These are phyloP conservation scores for Fraxinus platypoda DNA, from an alignment of 305 asterid species.

Conservation along the genomic window DNA sequence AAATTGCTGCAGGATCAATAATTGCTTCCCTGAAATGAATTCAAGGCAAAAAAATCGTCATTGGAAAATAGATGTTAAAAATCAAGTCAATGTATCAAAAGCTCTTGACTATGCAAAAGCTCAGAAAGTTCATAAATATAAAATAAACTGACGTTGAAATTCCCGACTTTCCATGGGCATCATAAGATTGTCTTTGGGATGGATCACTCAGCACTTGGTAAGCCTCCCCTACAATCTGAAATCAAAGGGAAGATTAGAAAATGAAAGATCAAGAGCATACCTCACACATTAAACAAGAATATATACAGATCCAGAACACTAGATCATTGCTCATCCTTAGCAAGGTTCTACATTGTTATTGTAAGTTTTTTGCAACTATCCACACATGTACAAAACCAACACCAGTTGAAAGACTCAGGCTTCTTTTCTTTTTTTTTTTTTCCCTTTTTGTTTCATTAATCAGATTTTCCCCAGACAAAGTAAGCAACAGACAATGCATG, in stretches of 20 bases:
- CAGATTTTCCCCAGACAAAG: too few species aligned
- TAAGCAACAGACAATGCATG: neutral
- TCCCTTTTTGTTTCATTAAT: too few species aligned
- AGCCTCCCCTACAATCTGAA: conserved; percentile 95
- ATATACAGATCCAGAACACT: neutral
- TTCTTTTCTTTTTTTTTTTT: too few species aligned
- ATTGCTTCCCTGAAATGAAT: conserved; percentile 74
- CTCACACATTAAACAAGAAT: conserved; percentile 19
- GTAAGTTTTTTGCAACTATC: neutral
- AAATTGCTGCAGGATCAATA: conserved; percentile 97
- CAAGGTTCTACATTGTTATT: neutral
- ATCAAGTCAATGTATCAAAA: conserved; percentile 1
- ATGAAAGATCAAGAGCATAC: conserved; percentile 22
- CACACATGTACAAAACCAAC: neutral
- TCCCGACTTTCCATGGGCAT: conserved; percentile 89
- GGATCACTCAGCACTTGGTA: conserved; percentile 97
- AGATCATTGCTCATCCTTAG: conserved; percentile 4
- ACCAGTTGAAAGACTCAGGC: neutral
- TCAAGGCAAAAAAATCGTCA: conserved; percentile 15
- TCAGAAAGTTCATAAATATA: conserved; percentile 10
- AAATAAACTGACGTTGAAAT: conserved; percentile 71
- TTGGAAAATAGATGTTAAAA: neutral
- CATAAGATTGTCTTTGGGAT: conserved; percentile 82
- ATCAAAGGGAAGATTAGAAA: conserved; percentile 23
- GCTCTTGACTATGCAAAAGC: conserved; percentile 9